A percentile compares a stretch with the other conserved stretches of the same genome.
Evolutionary conservation across 1,284 basidiomycete genomes (phyloP).

Genomic region (Boletus calvinii): DNA sequence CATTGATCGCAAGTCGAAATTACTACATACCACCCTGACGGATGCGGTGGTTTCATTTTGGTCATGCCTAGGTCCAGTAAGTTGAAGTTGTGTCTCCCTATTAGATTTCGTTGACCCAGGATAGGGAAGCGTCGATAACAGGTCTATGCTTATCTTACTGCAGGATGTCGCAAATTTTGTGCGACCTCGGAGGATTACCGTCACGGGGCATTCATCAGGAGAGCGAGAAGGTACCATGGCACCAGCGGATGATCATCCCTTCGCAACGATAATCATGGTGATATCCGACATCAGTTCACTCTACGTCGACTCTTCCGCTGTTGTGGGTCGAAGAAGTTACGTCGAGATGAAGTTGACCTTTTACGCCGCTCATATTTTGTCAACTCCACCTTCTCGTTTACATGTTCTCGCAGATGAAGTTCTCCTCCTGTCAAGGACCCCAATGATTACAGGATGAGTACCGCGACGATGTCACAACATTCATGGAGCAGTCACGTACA

Average conservation of each 20-base stretch:
- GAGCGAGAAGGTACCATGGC: not conserved
- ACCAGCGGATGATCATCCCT: constrained; percentile 21
- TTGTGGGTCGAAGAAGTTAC: constrained; percentile 10
- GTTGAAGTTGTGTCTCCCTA: constrained; percentile 21
- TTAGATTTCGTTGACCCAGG: constrained; percentile 8
- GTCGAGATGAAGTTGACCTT: constrained; percentile 32
- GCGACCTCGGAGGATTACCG: constrained; percentile 43
- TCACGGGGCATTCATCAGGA: constrained; percentile 13
- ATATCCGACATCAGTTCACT: constrained; percentile 29
- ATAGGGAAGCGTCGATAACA: constrained; percentile 47
- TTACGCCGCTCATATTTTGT: constrained; percentile 44
- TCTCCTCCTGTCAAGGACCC: constrained; percentile 24
- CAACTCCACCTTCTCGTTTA: constrained; percentile 34
- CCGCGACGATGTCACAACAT: not conserved
- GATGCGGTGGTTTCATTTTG: constrained; percentile 58
- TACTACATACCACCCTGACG: constrained; percentile 47
- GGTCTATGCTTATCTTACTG: constrained; percentile 51
- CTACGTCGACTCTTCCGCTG: not conserved
- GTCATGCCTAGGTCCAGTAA: constrained; percentile 55
- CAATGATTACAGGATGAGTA: not conserved
- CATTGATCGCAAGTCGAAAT: constrained; percentile 51
- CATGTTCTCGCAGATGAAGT: constrained; percentile 45
- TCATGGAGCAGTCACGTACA: not conserved
- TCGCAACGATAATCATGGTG: constrained; percentile 18
- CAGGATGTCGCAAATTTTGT: constrained; percentile 52